Evolutionary conservation across 2,329 filamentous ascomycete species (phyloP).

Genomic region (Endocalyx cinctus): DNA sequence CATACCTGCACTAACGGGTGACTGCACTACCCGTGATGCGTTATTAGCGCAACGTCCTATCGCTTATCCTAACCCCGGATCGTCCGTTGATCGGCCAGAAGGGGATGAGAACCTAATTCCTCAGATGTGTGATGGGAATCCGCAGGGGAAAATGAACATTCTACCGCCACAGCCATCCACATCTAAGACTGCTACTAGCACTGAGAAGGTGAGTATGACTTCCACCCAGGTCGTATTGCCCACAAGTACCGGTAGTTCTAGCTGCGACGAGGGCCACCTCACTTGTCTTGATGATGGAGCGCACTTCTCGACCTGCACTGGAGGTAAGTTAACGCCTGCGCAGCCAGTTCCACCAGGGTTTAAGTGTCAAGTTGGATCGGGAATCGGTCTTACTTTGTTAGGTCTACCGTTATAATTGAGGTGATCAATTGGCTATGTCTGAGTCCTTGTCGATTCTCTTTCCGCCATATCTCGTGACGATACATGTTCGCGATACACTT

Average conservation of each 20-base stretch:
- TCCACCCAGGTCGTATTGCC: constrained; percentile 1
- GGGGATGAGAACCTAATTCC: constrained; percentile 25
- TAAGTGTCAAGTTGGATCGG: constrained; percentile 16
- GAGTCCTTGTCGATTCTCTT: too few relatives aligned
- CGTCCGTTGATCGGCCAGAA: constrained; percentile 41
- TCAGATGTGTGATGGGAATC: constrained; percentile 27
- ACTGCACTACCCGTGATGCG: constrained; percentile 49
- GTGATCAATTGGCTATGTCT: too few relatives aligned
- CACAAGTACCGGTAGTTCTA: too few relatives aligned
- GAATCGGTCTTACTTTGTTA: constrained; percentile 14
- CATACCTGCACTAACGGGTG: constrained; percentile 37
- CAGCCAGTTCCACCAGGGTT: constrained; percentile 16
- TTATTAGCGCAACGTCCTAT: constrained; percentile 38
- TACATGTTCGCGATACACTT: too few relatives aligned
- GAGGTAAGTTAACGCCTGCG: constrained; percentile 14
- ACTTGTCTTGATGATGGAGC: constrained; percentile 18
- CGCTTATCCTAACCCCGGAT: constrained; percentile 59
- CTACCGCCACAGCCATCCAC: background rate
- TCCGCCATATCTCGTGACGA: too few relatives aligned
- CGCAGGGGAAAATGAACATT: constrained; percentile 10
- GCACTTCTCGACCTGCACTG: constrained; percentile 21
- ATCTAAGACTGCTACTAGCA: background rate
- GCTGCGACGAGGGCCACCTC: constrained; percentile 20
- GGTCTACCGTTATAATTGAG: too few relatives aligned
- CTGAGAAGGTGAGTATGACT: background rate